Conservation (phyloP, 2,329 filamentous ascomycete species). For the Xylaria sp. region DNA sequence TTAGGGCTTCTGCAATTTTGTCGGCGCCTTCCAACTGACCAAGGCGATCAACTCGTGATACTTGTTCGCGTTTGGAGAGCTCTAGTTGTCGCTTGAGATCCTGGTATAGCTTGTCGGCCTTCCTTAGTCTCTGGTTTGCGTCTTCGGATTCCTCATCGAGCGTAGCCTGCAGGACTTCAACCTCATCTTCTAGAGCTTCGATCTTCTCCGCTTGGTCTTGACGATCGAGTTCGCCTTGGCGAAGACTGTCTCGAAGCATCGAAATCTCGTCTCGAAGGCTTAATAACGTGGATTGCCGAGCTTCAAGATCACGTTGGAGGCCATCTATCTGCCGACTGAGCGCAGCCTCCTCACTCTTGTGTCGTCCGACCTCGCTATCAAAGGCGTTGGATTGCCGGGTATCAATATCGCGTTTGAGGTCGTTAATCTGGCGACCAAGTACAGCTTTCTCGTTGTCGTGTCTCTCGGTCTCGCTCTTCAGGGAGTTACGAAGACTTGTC, state of each 20-base stretch:
- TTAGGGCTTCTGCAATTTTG: constrained; percentile 50
- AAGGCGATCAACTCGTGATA: constrained; percentile 37
- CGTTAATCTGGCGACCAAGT: constrained; percentile 73
- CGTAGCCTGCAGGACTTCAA: constrained; percentile 75
- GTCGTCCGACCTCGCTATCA: constrained; percentile 75
- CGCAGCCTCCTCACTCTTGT: constrained; percentile 75
- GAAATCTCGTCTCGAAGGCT: constrained; percentile 74
- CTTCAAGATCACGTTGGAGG: constrained; percentile 75
- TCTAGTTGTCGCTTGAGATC: constrained; percentile 57
- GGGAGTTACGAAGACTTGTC: constrained; percentile 66
- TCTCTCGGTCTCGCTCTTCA: constrained; percentile 76
- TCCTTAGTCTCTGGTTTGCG: constrained; percentile 59
- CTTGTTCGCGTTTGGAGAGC: constrained; percentile 40
- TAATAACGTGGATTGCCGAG: constrained; percentile 72
- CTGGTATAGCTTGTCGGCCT: constrained; percentile 58
- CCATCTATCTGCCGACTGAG: constrained; percentile 67
- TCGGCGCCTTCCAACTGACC: constrained; percentile 42
- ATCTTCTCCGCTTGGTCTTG: constrained; percentile 71
- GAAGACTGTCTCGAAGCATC: constrained; percentile 73
- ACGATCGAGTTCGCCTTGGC: constrained; percentile 72
- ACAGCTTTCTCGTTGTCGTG: constrained; percentile 77
- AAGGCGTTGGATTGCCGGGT: constrained; percentile 61
- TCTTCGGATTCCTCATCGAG: constrained; percentile 73
- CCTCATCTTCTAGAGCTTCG: constrained; percentile 76
- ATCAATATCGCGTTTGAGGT: constrained; percentile 1